Percentiles rank a stretch among this genome's conserved stretches.
These are phyloP conservation scores for Geotrichum reessii DNA, from an alignment of 1,139 yeast species.

Conservation along the genomic window DNA sequence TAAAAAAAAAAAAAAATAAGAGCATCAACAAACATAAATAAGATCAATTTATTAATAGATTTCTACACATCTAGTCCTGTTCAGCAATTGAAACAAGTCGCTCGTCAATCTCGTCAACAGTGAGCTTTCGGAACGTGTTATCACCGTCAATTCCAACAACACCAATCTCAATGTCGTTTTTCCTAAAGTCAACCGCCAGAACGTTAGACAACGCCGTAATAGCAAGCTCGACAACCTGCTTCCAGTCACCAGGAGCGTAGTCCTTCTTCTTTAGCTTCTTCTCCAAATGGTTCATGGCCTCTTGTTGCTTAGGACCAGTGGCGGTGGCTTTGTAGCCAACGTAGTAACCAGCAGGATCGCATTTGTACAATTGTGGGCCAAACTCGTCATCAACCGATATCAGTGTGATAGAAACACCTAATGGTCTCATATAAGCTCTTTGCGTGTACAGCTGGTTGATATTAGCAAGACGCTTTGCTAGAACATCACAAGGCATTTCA, in stretches of 20 bases:
- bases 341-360: constrained; percentile 96
- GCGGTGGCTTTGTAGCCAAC: constrained; percentile 90
- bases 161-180: constrained; percentile 89
- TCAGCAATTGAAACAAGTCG: constrained; percentile 91
- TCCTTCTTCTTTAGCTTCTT: constrained; percentile 81
- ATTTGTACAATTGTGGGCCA: constrained; percentile 88
- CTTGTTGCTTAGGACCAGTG: constrained; percentile 97
- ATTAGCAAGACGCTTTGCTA: constrained; percentile 94
- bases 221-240: constrained; percentile 81
- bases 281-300: constrained; percentile 83
- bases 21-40: neutral
- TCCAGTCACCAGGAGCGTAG: constrained; percentile 77
- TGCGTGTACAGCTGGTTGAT: constrained; percentile 92
- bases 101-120: constrained; percentile 87
- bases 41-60: neutral
- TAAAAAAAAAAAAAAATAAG: neutral
- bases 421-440: constrained; percentile 98
- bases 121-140: constrained; percentile 54
- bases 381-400: constrained; percentile 79
- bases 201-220: constrained; percentile 80
- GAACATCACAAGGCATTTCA: constrained; percentile 92
- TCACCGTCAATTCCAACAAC: constrained; percentile 56
- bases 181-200: constrained; percentile 87
- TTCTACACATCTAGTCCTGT: constrained; percentile 55
- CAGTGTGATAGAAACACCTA: constrained; percentile 88